A percentile compares a stretch with the other conserved stretches of the same genome.
phyloP scores from a whole-genome alignment of 805 yeast species.

The Blastobotrys peoriensis region DNA sequence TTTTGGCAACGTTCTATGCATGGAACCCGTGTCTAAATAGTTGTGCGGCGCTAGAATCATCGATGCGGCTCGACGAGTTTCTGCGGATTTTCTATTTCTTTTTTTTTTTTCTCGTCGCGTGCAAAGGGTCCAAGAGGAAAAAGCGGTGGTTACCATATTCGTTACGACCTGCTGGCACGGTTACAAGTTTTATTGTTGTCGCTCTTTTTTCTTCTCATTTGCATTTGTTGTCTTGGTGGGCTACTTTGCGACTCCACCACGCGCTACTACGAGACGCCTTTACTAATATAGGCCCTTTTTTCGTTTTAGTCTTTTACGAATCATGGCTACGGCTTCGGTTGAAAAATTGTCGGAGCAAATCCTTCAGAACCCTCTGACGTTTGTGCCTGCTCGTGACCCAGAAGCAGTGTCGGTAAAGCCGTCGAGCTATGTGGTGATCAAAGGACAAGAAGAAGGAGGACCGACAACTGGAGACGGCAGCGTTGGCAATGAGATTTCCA shows the following conservation, averaged over 20 bases:
- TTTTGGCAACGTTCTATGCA: too few species aligned
- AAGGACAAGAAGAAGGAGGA: constrained; percentile 3
- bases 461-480: constrained; percentile 3
- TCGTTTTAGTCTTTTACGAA: not conserved
- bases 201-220: too few species aligned
- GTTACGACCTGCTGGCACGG: too few species aligned
- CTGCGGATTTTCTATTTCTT: not conserved
- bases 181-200: too few species aligned
- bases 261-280: too few species aligned
- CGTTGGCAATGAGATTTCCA: constrained; percentile 4
- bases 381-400: constrained; percentile 54
- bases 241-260: too few species aligned
- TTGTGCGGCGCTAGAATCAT: not conserved
- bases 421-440: constrained; percentile 43
- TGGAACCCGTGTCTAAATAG: not conserved
- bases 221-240: too few species aligned
- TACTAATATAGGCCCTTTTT: too few species aligned
- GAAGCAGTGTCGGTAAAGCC: constrained; percentile 44
- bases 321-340: not conserved
- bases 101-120: too few species aligned
- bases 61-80: not conserved
- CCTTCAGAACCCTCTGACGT: constrained; percentile 29
- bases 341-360: constrained; percentile 12
- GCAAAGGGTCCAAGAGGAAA: too few species aligned
- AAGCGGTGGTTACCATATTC: too few species aligned